These are phyloP conservation scores for Boletales sp. DNA, from an alignment of 768 basidiomycete genomes.

Conservation along the genomic window DNA sequence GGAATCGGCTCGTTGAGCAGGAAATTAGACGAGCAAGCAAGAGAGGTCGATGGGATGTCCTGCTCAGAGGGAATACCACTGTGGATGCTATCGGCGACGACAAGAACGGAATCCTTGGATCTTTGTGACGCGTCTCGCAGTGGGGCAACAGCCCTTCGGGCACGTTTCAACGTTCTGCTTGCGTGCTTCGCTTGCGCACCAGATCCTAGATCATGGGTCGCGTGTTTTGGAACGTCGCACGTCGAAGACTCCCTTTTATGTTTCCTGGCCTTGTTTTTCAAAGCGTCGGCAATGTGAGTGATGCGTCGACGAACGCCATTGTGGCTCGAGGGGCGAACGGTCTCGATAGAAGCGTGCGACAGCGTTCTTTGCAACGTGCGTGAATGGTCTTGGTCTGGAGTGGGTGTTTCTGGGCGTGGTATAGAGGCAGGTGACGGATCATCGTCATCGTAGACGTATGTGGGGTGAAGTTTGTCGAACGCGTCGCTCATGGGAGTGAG, in stretches of 20 bases:
- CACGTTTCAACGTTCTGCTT: not conserved
- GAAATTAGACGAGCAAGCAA: not conserved
- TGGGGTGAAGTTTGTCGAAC: not conserved
- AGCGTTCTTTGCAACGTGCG: conserved; percentile 13
- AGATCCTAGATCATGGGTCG: not conserved
- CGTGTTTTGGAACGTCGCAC: not conserved
- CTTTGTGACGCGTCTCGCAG: not conserved
- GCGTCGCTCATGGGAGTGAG: not conserved
- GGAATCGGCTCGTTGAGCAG: not conserved
- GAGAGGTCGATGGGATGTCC: not conserved
- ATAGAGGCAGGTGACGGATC: not conserved
- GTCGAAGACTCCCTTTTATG: not conserved
- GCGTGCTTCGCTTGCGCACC: not conserved
- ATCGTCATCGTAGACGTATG: not conserved
- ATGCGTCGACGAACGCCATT: conserved; percentile 15
- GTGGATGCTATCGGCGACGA: conserved; percentile 3
- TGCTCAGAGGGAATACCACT: not conserved
- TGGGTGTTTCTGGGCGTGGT: not conserved
- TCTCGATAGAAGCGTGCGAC: conserved; percentile 18
- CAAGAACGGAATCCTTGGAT: not conserved
- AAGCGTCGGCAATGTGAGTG: conserved; percentile 5
- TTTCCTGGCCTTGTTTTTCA: conserved; percentile 8
- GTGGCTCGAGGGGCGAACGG: not conserved
- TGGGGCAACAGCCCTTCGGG: not conserved
- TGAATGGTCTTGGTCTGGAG: not conserved